A percentile compares a stretch with the other conserved stretches of the same genome.
Conservation (phyloP, 768 basidiomycete species). For the Aureoboletus auriporus region DNA sequence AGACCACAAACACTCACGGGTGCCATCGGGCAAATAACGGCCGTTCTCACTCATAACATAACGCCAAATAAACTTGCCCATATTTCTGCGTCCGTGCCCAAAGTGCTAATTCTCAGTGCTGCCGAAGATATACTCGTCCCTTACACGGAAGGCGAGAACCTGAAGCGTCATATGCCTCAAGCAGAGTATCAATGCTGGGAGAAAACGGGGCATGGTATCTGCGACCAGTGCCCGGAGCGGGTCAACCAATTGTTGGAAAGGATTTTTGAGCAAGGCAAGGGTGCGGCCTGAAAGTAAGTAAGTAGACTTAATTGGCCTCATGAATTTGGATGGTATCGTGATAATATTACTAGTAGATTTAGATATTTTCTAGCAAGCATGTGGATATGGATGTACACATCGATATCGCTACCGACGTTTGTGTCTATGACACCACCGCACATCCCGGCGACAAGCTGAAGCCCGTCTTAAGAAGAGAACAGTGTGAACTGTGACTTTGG, state of each 20-base stretch:
- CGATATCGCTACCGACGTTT: too few relatives aligned
- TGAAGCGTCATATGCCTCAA: conserved; percentile 56
- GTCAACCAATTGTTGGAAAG: conserved; percentile 58
- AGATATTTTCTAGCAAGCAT: too few relatives aligned
- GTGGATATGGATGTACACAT: too few relatives aligned
- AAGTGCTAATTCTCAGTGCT: conserved; percentile 64
- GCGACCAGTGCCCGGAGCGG: conserved; percentile 42
- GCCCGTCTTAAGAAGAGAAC: too few relatives aligned
- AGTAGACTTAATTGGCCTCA: too few relatives aligned
- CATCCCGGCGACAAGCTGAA: too few relatives aligned
- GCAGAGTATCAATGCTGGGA: conserved; percentile 57
- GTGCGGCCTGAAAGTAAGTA: background rate
- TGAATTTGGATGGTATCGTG: too few relatives aligned
- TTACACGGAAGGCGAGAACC: conserved; percentile 43
- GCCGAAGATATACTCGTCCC: conserved; percentile 59
- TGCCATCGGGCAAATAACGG: conserved; percentile 67
- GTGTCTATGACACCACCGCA: too few relatives aligned
- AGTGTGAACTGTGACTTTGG: too few relatives aligned
- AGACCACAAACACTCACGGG: conserved; percentile 60
- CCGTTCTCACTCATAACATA: conserved; percentile 62
- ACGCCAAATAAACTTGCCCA: conserved; percentile 40
- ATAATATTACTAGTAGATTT: too few relatives aligned
- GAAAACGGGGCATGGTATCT: conserved; percentile 61
- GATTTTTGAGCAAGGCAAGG: conserved; percentile 48
- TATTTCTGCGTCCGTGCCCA: conserved; percentile 57